phyloP scores from a whole-genome alignment of 2,329 filamentous ascomycete genomes.

The Metarhizium album region DNA sequence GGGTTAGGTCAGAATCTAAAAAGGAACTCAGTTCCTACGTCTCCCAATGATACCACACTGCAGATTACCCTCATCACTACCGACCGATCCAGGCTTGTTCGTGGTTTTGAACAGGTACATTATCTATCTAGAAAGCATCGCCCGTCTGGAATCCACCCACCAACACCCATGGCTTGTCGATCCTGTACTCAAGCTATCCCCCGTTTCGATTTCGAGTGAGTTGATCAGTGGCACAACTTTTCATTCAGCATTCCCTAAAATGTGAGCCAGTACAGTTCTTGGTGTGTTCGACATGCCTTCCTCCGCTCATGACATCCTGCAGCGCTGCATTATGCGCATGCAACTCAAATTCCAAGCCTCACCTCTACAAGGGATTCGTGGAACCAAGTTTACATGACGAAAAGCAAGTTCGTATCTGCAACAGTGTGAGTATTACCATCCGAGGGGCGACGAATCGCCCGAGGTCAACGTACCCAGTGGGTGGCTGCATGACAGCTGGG shows the following conservation, averaged over 20 bases:
- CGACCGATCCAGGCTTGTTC: no score
- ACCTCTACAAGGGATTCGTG: neutral
- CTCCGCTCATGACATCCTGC: neutral
- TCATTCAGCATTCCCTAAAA: neutral
- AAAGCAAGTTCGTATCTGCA: neutral
- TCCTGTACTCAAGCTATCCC: no score
- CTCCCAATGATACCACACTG: no score
- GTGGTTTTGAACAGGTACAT: no score
- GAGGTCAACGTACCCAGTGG: conserved; percentile 62
- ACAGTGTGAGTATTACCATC: conserved; percentile 7
- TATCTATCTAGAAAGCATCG: no score
- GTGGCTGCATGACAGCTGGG: conserved; percentile 92
- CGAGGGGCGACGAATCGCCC: neutral
- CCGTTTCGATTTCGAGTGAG: no score
- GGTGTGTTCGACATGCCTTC: neutral
- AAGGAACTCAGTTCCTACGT: no score
- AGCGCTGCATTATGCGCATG: neutral
- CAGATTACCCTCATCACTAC: no score
- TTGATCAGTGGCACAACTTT: neutral
- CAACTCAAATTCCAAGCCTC: neutral
- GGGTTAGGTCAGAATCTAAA: no score
- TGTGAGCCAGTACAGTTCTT: neutral
- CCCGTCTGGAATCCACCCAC: no score
- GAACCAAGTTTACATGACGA: neutral
- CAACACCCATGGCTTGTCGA: no score